Base-by-base conservation (phyloP, 2,329 filamentous ascomycete species). In the Venturiaceae sp. region DNA sequence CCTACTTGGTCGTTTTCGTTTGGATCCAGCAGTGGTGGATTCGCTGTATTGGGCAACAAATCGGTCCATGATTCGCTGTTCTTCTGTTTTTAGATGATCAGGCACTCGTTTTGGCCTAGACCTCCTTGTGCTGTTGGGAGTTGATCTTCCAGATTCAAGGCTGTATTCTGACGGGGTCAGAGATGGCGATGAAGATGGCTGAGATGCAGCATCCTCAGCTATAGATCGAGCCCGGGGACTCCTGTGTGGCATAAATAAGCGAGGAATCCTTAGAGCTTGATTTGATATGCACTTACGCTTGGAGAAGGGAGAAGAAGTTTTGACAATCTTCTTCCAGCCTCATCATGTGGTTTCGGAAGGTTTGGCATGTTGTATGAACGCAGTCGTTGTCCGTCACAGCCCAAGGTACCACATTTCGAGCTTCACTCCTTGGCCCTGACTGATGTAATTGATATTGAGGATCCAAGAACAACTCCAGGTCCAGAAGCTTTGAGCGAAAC, bases 381-480 rank as follows among this genome's bases (percentile, higher is more conserved):
- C 34, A 30, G 7, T 53, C 34, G 32, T 34, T n/a, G 21, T 53
- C 52, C 23, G 19, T 37, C 19, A 23, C 50, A 44, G 8, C 3
- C 58, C 58, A 59, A 23, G 52, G 58, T 23, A 44, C 36, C 19
- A 23, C 47, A 46, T 56, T 28, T 47, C 32, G 21, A n/a, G 30
- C 34, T 7, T 36, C 19, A 56, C 46, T 34, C 16, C 23, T 14
- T n/a, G 33, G 33, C 6, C 58, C 58, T 14, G 52, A 55, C 14
- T 52, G 58, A 14, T 46, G 58, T 14, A 59, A 37, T 6, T 44
- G n/a, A 21, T 56, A 37, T 3, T 59, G 19, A 19, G 58, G 58
- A 32, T 59, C 53, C n/a, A 59, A 13, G 52, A 55, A 59, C 14
- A 59, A 19, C 33, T 59, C 58, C 11, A 59, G 44, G 39, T 59